Evolutionary conservation across 805 yeast genomes (phyloP).

Genomic region (Candida ficus): DNA sequence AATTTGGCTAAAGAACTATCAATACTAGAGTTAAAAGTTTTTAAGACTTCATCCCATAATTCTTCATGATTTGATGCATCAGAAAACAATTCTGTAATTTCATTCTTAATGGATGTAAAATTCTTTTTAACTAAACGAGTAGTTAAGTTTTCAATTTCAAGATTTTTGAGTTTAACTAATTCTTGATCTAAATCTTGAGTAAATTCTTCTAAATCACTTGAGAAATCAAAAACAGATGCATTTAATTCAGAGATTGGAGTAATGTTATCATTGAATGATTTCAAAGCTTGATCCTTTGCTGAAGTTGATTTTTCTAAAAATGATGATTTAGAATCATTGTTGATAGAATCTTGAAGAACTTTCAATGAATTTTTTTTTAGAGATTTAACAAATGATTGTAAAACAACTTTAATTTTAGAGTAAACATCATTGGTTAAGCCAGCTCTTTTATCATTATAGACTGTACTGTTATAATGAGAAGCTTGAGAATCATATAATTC

Average conservation of each 20-base stretch:
- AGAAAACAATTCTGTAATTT: constrained; percentile 41
- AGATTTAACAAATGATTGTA: constrained; percentile 35
- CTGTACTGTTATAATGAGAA: constrained; percentile 62
- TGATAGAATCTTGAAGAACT: constrained; percentile 25
- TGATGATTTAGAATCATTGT: constrained; percentile 24
- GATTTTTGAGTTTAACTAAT: constrained; percentile 15
- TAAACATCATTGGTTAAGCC: constrained; percentile 47
- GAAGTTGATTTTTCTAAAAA: constrained; percentile 29
- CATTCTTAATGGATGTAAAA: constrained; percentile 42
- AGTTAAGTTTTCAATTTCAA: constrained; percentile 30
- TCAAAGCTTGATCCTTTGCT: constrained; percentile 25
- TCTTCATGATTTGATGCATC: constrained; percentile 37
- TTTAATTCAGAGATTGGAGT: constrained; percentile 17
- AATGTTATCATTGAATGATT: constrained; percentile 14
- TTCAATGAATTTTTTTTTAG: constrained; percentile 31
- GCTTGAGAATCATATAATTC: constrained; percentile 78
- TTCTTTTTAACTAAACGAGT: constrained; percentile 43
- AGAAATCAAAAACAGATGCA: constrained; percentile 24
- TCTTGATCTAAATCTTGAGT: constrained; percentile 24
- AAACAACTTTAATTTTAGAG: constrained; percentile 37
- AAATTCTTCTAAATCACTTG: constrained; percentile 30
- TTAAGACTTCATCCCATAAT: constrained; percentile 58
- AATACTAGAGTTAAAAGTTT: constrained; percentile 36
- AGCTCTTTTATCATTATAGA: constrained; percentile 58
- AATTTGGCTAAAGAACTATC: constrained; percentile 28